Base-by-base conservation (phyloP, 2,329 filamentous ascomycete genomes). In the Arachnomyces sp. region DNA sequence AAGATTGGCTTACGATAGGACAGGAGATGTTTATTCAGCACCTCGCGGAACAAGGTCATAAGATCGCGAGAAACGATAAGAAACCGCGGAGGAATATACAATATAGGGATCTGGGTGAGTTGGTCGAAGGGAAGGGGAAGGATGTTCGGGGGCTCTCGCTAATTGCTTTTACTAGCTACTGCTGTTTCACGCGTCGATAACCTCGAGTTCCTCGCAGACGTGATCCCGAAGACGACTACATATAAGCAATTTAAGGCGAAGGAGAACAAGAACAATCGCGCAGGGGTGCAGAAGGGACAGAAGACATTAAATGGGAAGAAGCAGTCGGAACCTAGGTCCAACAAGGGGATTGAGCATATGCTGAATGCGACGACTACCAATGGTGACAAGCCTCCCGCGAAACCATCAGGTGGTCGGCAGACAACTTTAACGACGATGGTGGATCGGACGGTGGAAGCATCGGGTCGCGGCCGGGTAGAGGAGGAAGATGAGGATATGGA, bases 1-100 rank as follows among this genome's bases (percentile, higher is more conserved):
- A 34, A 34, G 38, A 35, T 50, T 33, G 46, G 25, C 34, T 43
- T 50, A 31, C 47, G 38, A 28, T 14, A 17, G 6, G 21, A 13
- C 42, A 89, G 83, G 92, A 98, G 67, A 82, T 95, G 75, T 96
- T 98, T 68, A 82, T 98, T 51, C 87, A 95, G 62, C 84, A 96
- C 61, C 77, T 98, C 17, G 81, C 89, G 14, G 77, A 84, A 47
- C 85, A 93, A 61, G 82, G 84, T 17, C 82, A 94, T 60, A 89
- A 85, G 55, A 85, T 94, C 54, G 84, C 89, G 53, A 93, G 92
- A 58, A 77, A 88, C 1, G 92, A 96, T 65, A 78, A 84, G 53
- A 96, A 96, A 62, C 90, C 90, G 4, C 77, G 92, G 42, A 80
- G 89, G 45, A 95, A 93, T 56, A 84, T 98, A 46, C 92, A 96